A percentile compares a stretch with the other conserved stretches of the same genome.
Evolutionary conservation across 352 stramenopile genomes (phyloP).

Genomic region (Pythium phragmitis): DNA sequence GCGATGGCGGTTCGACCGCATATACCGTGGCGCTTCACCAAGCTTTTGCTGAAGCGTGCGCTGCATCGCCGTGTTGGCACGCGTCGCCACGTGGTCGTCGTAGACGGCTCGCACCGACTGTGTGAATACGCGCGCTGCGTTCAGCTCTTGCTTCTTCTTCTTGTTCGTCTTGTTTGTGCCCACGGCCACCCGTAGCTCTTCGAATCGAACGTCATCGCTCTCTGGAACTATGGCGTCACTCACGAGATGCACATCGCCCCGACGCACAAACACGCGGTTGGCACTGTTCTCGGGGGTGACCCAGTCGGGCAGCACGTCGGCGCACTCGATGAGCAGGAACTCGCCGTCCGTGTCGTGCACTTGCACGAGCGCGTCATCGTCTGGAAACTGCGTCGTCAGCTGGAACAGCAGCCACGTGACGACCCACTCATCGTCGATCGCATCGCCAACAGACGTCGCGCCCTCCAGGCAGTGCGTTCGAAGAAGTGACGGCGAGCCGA

Average conservation of each 20-base stretch:
- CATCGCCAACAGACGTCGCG: constrained; percentile 31
- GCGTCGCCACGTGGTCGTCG: constrained; percentile 15
- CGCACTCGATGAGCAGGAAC: constrained; percentile 52
- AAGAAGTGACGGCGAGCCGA: not conserved
- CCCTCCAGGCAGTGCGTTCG: constrained; percentile 18
- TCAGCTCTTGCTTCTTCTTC: not conserved
- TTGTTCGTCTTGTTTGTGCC: not conserved
- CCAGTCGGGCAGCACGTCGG: constrained; percentile 41
- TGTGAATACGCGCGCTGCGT: constrained; percentile 7
- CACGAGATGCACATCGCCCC: constrained; percentile 25
- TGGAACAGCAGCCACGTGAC: constrained; percentile 33
- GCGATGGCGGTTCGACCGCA: constrained; percentile 29
- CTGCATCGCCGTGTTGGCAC: constrained; percentile 22
- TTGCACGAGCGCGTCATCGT: constrained; percentile 31
- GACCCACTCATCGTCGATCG: constrained; percentile 51
- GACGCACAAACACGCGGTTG: constrained; percentile 29
- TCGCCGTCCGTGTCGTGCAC: constrained; percentile 43
- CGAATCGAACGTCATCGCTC: too few relatives aligned
- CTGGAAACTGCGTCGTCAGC: constrained; percentile 23
- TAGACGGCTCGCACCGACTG: constrained; percentile 11
- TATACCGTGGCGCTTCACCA: constrained; percentile 18
- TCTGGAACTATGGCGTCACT: constrained; percentile 14
- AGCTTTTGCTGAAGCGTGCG: constrained; percentile 24
- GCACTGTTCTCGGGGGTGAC: constrained; percentile 38
- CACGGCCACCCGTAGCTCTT: constrained; percentile 2